These are phyloP conservation scores for Domatiomyces globalis DNA, from an alignment of 2,329 filamentous ascomycete genomes.

Conservation along the genomic window DNA sequence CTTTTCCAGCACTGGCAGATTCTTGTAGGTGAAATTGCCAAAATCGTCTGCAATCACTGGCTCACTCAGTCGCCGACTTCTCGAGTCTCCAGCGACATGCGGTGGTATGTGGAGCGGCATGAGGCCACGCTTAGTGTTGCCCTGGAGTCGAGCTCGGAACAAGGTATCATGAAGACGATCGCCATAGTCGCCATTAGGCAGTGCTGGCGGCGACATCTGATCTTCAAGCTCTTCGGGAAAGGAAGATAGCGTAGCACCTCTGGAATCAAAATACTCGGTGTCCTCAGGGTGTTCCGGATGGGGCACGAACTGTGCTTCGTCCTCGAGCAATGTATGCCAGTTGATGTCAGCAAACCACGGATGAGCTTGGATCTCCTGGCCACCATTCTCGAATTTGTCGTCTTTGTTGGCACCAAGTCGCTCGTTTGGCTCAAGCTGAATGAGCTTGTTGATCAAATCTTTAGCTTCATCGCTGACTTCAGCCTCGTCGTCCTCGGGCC, in stretches of 20 bases:
- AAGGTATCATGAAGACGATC: slow-evolving; percentile 91
- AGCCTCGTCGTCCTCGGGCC: slow-evolving; percentile 74
- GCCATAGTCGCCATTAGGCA: slow-evolving; percentile 48
- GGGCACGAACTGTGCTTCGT: slow-evolving; percentile 90
- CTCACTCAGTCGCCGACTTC: slow-evolving; percentile 78
- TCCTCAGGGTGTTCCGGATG: slow-evolving; percentile 88
- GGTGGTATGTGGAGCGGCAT: slow-evolving; percentile 95
- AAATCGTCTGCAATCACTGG: slow-evolving; percentile 84
- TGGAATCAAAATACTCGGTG: slow-evolving; percentile 90
- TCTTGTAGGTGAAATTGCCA: slow-evolving; percentile 93
- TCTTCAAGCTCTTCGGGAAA: slow-evolving; percentile 94
- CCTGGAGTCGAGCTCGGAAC: slow-evolving; percentile 74
- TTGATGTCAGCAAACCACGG: slow-evolving; percentile 77
- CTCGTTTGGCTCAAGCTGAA: slow-evolving; percentile 69
- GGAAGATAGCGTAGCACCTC: slow-evolving; percentile 79
- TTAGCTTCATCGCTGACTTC: slow-evolving; percentile 71
- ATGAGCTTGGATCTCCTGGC: slow-evolving; percentile 79
- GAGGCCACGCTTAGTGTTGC: slow-evolving; percentile 75
- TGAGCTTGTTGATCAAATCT: slow-evolving; percentile 82
- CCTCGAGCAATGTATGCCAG: slow-evolving; percentile 84
- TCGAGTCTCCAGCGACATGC: slow-evolving; percentile 71
- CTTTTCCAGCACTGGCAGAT: slow-evolving; percentile 87
- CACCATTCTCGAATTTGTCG: slow-evolving; percentile 69
- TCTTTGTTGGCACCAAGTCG: slow-evolving; percentile 74
- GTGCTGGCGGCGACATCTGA: slow-evolving; percentile 59